phyloP scores from a whole-genome alignment of 2,329 filamentous ascomycete genomes.

The Setomelanomma holmii region DNA sequence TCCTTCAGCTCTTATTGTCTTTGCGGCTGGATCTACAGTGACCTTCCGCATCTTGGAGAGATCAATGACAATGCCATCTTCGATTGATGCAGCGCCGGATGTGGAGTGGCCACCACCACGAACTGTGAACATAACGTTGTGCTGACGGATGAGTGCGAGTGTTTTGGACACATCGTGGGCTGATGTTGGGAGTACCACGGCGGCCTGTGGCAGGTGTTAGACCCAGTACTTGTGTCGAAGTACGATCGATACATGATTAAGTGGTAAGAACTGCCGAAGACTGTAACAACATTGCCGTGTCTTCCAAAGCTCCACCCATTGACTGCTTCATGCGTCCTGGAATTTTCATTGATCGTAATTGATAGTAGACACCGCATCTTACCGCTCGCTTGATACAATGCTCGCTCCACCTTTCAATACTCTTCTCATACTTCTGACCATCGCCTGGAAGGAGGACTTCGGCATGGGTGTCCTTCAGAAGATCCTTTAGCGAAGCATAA shows the following conservation, averaged over 20 bases:
- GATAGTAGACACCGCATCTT: too few relatives aligned
- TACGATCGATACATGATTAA: not conserved
- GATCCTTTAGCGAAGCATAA: conserved; percentile 25
- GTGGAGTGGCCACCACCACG: conserved; percentile 65
- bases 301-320: too few relatives aligned
- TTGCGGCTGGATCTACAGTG: conserved; percentile 54
- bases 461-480: conserved; percentile 24
- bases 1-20: conserved; percentile 59
- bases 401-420: conserved; percentile 38
- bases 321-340: too few relatives aligned
- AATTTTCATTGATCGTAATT: too few relatives aligned
- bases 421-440: conserved; percentile 30
- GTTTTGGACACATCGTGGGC: conserved; percentile 30
- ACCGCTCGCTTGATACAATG: conserved; percentile 39
- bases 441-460: conserved; percentile 31
- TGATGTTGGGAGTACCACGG: conserved; percentile 28
- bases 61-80: conserved; percentile 64
- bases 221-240: not conserved
- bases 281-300: too few relatives aligned
- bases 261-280: too few relatives aligned
- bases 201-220: conserved; percentile 16
- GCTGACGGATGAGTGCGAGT: conserved; percentile 27
- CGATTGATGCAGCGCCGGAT: conserved; percentile 57
- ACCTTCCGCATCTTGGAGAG: conserved; percentile 60
- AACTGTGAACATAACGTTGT: conserved; percentile 59